Percentiles rank a stretch among this genome's conserved stretches.
Conservation (phyloP, 2,329 filamentous ascomycete genomes). For the Neurospora crassa region DNA sequence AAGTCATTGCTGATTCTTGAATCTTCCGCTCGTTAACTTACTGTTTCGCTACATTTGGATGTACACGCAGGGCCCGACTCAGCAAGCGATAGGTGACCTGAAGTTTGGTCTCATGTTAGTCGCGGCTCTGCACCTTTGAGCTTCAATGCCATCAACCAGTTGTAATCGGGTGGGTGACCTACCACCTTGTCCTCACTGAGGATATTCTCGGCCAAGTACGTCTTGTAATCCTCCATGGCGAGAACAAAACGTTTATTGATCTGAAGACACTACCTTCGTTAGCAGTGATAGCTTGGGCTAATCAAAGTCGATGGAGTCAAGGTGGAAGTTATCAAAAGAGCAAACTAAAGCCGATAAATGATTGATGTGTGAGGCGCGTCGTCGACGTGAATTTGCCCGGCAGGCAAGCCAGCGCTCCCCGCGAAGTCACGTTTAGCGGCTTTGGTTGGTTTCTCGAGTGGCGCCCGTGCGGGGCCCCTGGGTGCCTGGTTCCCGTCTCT, state of each 20-base stretch:
- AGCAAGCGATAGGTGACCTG: slow-evolving; percentile 82
- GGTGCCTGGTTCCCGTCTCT: background rate
- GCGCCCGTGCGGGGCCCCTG: background rate
- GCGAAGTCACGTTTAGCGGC: background rate
- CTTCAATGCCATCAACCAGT: background rate
- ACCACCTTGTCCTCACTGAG: slow-evolving; percentile 68
- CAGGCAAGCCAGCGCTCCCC: background rate
- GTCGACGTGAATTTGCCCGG: background rate
- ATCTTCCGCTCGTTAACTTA: slow-evolving; percentile 32
- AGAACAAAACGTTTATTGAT: background rate
- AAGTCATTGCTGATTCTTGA: background rate
- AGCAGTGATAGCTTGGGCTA: background rate
- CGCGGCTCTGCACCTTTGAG: background rate
- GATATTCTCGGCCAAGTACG: slow-evolving; percentile 65
- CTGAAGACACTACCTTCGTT: background rate
- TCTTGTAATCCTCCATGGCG: slow-evolving; percentile 53
- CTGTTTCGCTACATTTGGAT: slow-evolving; percentile 86
- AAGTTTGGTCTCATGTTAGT: background rate
- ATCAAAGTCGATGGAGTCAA: too few species aligned
- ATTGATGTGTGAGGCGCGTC: background rate
- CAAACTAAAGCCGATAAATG: background rate
- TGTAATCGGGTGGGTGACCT: slow-evolving; percentile 22
- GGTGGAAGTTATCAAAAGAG: background rate
- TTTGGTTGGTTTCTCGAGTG: background rate
- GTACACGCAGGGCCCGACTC: slow-evolving; percentile 72